Conservation (phyloP, 495 filamentous ascomycete genomes). For the Tuber indicum region DNA sequence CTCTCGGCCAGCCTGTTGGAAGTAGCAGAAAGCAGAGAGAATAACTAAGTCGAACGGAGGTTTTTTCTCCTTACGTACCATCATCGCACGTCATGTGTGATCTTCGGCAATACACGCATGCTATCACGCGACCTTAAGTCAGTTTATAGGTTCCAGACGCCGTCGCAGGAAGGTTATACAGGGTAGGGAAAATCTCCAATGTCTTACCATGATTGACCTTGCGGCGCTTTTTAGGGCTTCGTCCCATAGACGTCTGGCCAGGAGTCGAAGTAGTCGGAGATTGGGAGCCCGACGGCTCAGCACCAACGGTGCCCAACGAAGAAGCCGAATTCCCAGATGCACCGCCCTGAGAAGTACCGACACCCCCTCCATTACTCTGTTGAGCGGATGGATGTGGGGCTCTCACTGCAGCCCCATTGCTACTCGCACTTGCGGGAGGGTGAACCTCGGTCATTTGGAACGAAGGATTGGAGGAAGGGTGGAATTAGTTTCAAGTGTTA, state of each 20-base stretch:
- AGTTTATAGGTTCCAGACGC: constrained; percentile 43
- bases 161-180: constrained; percentile 36
- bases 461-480: constrained; percentile 34
- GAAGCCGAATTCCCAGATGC: constrained; percentile 20
- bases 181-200: constrained; percentile 35
- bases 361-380: constrained; percentile 20
- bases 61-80: constrained; percentile 62
- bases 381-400: constrained; percentile 32
- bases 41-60: constrained; percentile 34
- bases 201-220: constrained; percentile 98
- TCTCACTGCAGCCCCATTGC: constrained; percentile 35
- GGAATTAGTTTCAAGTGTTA: constrained; percentile 37
- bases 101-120: constrained; percentile 98
- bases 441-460: constrained; percentile 38
- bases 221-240: constrained; percentile 84
- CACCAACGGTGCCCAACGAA: constrained; percentile 22
- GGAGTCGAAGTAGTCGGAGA: constrained; percentile 39
- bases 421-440: constrained; percentile 34
- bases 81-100: constrained; percentile 99
- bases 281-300: constrained; percentile 33
- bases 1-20: constrained; percentile 14
- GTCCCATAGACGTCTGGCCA: constrained; percentile 39
- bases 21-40: constrained; percentile 27
- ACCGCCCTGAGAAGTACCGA: constrained; percentile 15
- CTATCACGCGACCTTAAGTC: constrained; percentile 56